Base-by-base conservation (phyloP, 2,329 filamentous ascomycete genomes). In the Pseudogymnoascus sp. region DNA sequence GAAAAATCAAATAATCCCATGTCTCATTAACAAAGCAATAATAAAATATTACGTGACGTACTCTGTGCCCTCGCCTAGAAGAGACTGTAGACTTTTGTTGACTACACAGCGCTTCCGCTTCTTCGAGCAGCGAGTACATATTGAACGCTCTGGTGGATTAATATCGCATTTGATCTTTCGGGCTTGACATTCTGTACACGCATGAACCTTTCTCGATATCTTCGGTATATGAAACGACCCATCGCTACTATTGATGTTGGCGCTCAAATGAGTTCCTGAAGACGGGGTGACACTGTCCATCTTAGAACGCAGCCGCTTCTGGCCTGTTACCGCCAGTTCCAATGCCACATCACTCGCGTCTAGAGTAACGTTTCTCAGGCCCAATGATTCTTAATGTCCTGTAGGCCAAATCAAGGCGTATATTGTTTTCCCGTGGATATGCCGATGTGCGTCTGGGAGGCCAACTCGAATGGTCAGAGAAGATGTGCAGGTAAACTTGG, bases 1-100 rank as follows among this genome's bases (percentile, higher is more conserved):
- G 14, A 5, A 43, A 43, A 43, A 22, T 22, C 16, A 14, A 28
- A 25, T 14, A 28, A 25, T n/a, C 22, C 12, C 41, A 25, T 25
- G n/a, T 28, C 43, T 50, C 43, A 28, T 30, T 50, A 30, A 47
- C 14, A 47, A n/a, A 16, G 9, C 4, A 28, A 28, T 6, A 25
- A 47, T 16, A 58, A 41, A 61, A 9, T 2, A 16, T 20, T 18
- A 60, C 22, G 18, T 30, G 47, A 74, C 76, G 72, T 72, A 81
- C 75, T 77, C 72, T 64, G 77, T 75, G 70, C 81, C 80, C 59
- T 80, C 78, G 54, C 82, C 78, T 18, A 82, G 74, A 43, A 82
- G 77, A 61, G 79, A 80, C 67, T 82, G 80, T 18, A 81, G 75
- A 66, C 79, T 81, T 68, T 81, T 79, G 66, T 82, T 82, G 34